These are phyloP conservation scores for Rauvolfia tetraphylla DNA, from an alignment of 257 asterid genomes.

Conservation along the genomic window DNA sequence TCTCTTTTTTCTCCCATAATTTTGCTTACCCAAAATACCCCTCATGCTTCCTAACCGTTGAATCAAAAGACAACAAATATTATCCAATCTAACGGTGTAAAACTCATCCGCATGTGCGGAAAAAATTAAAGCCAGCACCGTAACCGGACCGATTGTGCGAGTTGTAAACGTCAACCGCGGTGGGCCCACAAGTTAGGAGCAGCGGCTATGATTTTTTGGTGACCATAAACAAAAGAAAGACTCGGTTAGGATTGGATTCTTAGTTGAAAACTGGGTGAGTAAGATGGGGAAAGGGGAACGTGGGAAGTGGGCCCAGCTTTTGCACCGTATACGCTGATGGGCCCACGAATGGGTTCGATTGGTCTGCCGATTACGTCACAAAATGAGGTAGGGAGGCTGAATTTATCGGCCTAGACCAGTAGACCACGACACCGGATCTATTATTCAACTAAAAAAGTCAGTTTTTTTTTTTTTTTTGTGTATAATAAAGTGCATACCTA, in stretches of 20 bases:
- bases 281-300: neutral
- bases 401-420: neutral
- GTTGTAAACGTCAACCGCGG: neutral
- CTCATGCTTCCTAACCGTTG: no score
- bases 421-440: neutral
- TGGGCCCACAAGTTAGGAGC: conserved; percentile 3
- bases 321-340: neutral
- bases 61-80: no score
- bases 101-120: no score
- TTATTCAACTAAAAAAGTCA: no score
- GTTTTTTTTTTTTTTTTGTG: neutral
- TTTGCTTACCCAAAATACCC: no score
- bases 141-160: no score
- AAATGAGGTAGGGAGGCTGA: neutral
- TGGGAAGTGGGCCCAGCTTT: neutral
- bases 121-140: no score
- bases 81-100: no score
- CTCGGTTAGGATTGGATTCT: conserved; percentile 4
- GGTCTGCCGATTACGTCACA: conserved; percentile 10
- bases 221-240: neutral
- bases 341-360: neutral
- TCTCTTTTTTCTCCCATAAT: no score
- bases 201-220: neutral
- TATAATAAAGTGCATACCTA: neutral
- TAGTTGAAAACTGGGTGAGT: neutral